Evolutionary conservation across 2,329 filamentous ascomycete species (phyloP).

Genomic region (Neonectria coccinea): DNA sequence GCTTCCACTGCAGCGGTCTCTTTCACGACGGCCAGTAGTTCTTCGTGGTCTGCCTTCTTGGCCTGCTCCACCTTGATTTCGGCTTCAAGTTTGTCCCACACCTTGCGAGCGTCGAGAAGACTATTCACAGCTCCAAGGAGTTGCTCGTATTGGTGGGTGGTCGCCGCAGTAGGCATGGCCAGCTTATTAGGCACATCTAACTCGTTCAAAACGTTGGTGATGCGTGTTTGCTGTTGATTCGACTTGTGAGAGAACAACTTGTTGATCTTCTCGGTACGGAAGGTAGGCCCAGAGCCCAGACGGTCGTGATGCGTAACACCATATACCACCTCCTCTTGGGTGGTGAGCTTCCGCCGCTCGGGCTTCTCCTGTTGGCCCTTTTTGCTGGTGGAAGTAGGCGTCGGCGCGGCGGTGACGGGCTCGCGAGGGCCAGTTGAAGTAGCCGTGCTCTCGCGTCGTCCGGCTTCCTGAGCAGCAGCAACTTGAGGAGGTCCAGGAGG

Average conservation of each 20-base stretch:
- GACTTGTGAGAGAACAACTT: constrained; percentile 84
- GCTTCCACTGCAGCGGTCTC: constrained; percentile 33
- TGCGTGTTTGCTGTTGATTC: constrained; percentile 79
- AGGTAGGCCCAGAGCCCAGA: constrained; percentile 85
- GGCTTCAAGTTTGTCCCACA: constrained; percentile 79
- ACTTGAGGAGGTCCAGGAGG: constrained; percentile 52
- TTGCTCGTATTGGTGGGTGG: constrained; percentile 77
- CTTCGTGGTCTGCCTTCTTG: constrained; percentile 66
- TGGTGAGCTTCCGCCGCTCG: constrained; percentile 76
- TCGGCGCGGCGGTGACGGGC: constrained; percentile 48
- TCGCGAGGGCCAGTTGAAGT: constrained; percentile 56
- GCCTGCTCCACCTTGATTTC: constrained; percentile 73
- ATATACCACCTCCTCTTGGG: constrained; percentile 81
- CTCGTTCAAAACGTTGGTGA: constrained; percentile 77
- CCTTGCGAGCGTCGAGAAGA: constrained; percentile 79
- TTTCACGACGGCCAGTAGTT: constrained; percentile 42
- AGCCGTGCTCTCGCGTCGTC: constrained; percentile 66
- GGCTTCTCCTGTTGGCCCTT: constrained; percentile 56
- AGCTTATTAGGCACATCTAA: constrained; percentile 77
- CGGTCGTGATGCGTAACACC: constrained; percentile 90
- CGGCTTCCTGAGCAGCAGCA: constrained; percentile 47
- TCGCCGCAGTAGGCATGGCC: constrained; percentile 78
- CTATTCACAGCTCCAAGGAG: constrained; percentile 75
- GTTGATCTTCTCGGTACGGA: constrained; percentile 85
- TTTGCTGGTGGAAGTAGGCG: constrained; percentile 59